These are phyloP conservation scores for Lathyrus aphaca DNA, from an alignment of 306 rosid genomes.

Conservation along the genomic window DNA sequence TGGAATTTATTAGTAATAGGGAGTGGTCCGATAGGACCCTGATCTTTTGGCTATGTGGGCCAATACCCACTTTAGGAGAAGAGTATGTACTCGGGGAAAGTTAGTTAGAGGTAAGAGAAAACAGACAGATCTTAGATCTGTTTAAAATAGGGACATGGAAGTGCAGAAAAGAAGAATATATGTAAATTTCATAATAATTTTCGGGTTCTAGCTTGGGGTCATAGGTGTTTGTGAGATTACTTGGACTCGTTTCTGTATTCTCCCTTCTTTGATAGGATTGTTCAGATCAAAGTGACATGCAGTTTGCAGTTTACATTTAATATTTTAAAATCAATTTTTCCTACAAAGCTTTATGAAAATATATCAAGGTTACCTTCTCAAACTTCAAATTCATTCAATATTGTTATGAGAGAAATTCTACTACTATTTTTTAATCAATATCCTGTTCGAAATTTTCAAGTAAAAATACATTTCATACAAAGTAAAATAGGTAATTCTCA, in stretches of 20 bases:
- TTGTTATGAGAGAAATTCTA: slow-evolving; percentile 1
- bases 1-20: not conserved
- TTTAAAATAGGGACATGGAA: not conserved
- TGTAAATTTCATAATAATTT: not conserved
- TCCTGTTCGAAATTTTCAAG: not conserved
- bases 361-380: not conserved
- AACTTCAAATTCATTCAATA: not conserved
- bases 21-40: not conserved
- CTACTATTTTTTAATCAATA: not conserved
- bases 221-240: not conserved
- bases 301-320: not conserved
- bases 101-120: not conserved
- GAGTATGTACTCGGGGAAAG: not conserved
- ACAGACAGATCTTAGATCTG: not conserved
- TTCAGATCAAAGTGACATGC: not conserved
- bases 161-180: no score
- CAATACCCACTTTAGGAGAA: not conserved
- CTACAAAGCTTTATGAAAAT: no score
- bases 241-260: not conserved
- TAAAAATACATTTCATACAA: slow-evolving; percentile 1
- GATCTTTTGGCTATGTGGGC: not conserved
- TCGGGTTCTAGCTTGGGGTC: not conserved
- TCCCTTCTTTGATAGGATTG: not conserved
- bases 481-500: slow-evolving; percentile 23
- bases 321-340: not conserved